Evolutionary conservation across 352 stramenopile species (phyloP), one percentile per base, ranked within the genome.

Genomic region (Globisporangium sylvaticum): DNA sequence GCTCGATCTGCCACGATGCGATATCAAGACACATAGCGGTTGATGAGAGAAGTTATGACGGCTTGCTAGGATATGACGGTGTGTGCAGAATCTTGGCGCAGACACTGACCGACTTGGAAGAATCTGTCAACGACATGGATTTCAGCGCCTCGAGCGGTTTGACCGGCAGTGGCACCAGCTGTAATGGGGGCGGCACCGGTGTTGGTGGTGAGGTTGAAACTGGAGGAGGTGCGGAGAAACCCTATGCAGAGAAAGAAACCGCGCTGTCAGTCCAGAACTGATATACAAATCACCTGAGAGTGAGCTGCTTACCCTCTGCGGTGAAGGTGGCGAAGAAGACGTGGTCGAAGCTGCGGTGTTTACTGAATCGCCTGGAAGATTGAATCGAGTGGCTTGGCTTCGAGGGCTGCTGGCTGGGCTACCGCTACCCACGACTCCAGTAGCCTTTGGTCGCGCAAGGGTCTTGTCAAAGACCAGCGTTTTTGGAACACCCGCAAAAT

Each of bases 401-500:
- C 25, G 29, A 46, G 55, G 55, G n/a, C 55, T 61, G 8, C 10
- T 22, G n/a, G 31, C 55, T 48, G 32, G 31, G n/a, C 55, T 61
- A n/a, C n/a, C 24, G 10, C 15, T 24, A 14, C 55, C n/a, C 4
- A 22, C 20, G 3, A 48, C 9, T n/a, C 0, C 12, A 29, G 55
- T 29, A 50, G 9, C 27, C 32, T 10, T 64, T 57, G 0, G 55
- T 25, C 7, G 48, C 22, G 48, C 7, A 15, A 31, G 50, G 48
- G 27, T 58, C 8, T 64, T 79, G 34, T 83, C 76, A 63, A 90
- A 90, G 18, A 74, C 65, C 9, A 90, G 50, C 2, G 58, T 70
- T 31, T 75, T 79, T 5, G 65, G 7, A 3, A 69, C 37, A 3
- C 56, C 69, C 1, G 70, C 59, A 34, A 88, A 66, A 22, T 71